A percentile compares a stretch with the other conserved stretches of the same genome.
phyloP scores from a whole-genome alignment of 2,329 filamentous ascomycete genomes.

The Fusarium sterilihyphosum region DNA sequence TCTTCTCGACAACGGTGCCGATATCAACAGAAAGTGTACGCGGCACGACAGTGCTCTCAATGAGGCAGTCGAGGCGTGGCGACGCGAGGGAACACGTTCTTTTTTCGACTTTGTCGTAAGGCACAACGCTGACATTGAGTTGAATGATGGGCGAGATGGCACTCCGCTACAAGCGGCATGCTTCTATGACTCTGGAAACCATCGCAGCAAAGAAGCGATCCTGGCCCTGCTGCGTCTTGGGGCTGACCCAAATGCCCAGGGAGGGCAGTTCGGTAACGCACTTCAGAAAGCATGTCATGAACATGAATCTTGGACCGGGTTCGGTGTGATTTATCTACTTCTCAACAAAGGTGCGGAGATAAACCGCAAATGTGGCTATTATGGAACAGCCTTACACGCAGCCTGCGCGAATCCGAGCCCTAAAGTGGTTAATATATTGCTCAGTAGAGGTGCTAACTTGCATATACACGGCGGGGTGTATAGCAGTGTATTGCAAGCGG shows the following conservation, averaged over 20 bases:
- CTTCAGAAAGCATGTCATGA: no score
- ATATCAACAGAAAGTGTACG: neutral
- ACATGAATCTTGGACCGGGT: no score
- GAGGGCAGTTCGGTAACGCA: neutral
- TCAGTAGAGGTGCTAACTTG: neutral
- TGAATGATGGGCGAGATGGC: accelerated
- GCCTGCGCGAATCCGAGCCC: accelerated
- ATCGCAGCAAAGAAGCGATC: accelerated
- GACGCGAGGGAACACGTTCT: accelerated
- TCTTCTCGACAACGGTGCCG: neutral
- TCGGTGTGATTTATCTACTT: accelerated
- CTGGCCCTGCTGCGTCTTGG: accelerated
- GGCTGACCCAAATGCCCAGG: accelerated
- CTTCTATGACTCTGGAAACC: accelerated
- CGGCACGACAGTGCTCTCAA: accelerated
- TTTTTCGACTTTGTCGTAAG: accelerated
- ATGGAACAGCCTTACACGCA: neutral
- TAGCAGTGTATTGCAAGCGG: neutral
- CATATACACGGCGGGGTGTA: neutral
- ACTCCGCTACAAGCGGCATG: neutral
- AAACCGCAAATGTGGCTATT: accelerated
- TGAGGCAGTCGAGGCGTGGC: accelerated
- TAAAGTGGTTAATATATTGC: accelerated
- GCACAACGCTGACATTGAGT: accelerated
- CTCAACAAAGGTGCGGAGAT: accelerated